A percentile compares a stretch with the other conserved stretches of the same genome.
phyloP scores from a whole-genome alignment of 1,284 basidiomycete genomes.

The Moesziomyces globuligerus region DNA sequence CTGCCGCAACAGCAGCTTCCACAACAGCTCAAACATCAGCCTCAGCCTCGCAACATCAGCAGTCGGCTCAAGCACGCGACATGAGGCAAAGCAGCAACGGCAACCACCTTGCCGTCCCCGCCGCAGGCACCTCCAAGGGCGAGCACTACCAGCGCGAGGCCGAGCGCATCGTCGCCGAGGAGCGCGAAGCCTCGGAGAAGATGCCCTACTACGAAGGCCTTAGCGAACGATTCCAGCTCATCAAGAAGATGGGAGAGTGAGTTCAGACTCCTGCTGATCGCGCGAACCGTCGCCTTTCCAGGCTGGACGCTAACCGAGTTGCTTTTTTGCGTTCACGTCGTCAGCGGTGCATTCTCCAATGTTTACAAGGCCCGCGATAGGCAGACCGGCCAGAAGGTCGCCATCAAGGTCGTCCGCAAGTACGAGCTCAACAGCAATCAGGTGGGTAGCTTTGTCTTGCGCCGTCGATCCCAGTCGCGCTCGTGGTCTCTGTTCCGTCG shows the following conservation, averaged over 20 bases:
- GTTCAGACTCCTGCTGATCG: no score
- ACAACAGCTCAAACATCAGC: conserved; percentile 3
- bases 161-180: conserved; percentile 58
- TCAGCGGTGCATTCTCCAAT: conserved; percentile 89
- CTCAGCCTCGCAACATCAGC: conserved; percentile 5
- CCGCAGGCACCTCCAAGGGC: conserved; percentile 24
- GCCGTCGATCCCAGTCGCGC: not conserved
- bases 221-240: conserved; percentile 58
- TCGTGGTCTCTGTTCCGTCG: conserved; percentile 34
- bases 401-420: conserved; percentile 97
- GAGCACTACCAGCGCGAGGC: conserved; percentile 54
- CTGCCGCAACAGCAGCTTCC: conserved; percentile 4
- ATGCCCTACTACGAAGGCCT: conserved; percentile 61
- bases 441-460: conserved; percentile 71
- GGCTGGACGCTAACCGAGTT: no score
- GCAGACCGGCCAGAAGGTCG: conserved; percentile 81
- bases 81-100: conserved; percentile 30
- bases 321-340: not conserved
- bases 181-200: conserved; percentile 57
- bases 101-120: conserved; percentile 25
- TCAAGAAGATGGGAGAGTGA: conserved; percentile 64
- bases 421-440: conserved; percentile 93
- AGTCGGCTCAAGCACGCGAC: conserved; percentile 16
- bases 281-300: no score
- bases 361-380: conserved; percentile 93